Base-by-base conservation (phyloP, 345 rosid genomes). In the Acer campestre region DNA sequence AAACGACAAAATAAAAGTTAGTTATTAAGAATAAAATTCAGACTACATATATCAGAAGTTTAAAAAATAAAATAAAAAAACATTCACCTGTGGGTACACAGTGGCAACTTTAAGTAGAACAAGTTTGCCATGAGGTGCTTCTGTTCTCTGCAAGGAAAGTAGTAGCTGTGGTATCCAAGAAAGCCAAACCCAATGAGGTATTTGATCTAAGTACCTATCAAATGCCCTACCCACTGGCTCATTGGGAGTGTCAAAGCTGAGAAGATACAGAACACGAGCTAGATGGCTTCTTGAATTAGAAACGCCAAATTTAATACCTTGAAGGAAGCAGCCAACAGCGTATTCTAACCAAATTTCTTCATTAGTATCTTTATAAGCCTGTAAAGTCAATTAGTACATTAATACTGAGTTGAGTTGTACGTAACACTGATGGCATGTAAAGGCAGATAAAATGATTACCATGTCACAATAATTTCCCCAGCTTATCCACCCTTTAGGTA, bases 401-500 rank as follows among this genome's bases (percentile, higher is more conserved):
- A 79, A 67, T 31, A 71, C 6, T 3, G 27, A 68, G 61, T 75
- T 42, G 3, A 67, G 44, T 51, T 27, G 44, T 10, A 51, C 48
- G 16, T 64, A 51, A 48, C 67, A 75, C 2, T 16, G 38, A 53
- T 20, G 49, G 16, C 48, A 78, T 61, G 38, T 73, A 51, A 81
- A 81, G 68, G 18, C 11, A 51, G 18, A 68, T 42, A 63, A 84
- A 81, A 77, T 64, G 29, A 25, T 79, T 94, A 96, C 99, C 99
- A 89, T 84, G 82, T 96, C 98, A 80, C 98, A 92, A 83, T 96
- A 96, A 77, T 88, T 89, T 81, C 99, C 98, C 99, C 99, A 96
- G 87, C 99, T 96, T 88, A 96, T 94, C 99, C 99, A 96, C 81
- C 98, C 99, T 81, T 94, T 96, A 7, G 99, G 97, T 80, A 92